Evolutionary conservation across 805 yeast genomes (phyloP), one percentile per base, ranked within the genome.

Genomic region (Saccharomycopsis sp.): DNA sequence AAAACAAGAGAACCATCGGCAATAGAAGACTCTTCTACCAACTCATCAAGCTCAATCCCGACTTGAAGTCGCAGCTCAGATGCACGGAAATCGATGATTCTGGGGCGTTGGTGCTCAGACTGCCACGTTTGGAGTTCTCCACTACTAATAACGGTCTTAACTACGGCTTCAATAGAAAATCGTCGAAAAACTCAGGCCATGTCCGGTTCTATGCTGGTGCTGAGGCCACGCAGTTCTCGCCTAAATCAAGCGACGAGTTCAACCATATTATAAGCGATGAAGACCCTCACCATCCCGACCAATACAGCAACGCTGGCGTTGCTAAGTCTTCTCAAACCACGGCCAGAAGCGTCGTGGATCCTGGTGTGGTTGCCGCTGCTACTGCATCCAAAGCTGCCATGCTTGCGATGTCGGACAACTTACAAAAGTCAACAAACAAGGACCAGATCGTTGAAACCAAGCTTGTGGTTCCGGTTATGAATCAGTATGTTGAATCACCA

Each of bases 1-100:
- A n/a, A n/a, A n/a, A n/a, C n/a, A 20, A 15, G 17, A 23, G 56
- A 22, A 22, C 22, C 9, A 41, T 58, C 38, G 17, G n/a, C 20
- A 35, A 25, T 20, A 2, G 17, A 3, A 24, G 20, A 8, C 25
- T 58, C 14, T 56, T 61, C 20, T 52, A 56, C 7, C 63, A 61
- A 34, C 22, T 61, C 24, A 20, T 61, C 34, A 25, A 47, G 19
- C 15, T 61, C n/a, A 61, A 61, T 38, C 63, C 63, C 17, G 52
- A 49, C 12, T 34, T 61, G 15, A 41, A 24, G 22, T 61, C 63
- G 2, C 62, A 61, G 53, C 34, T 61, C 20, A 54, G 53, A 7
- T 58, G 58, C 50, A 52, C 62, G 3, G 62, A 58, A 19, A 29
- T 53, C 14, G 58, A 56, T 35, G 17, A 34, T 2, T 23, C 49